phyloP scores from a whole-genome alignment of 2,329 filamentous ascomycete species.

The Grosmannia clavigera region DNA sequence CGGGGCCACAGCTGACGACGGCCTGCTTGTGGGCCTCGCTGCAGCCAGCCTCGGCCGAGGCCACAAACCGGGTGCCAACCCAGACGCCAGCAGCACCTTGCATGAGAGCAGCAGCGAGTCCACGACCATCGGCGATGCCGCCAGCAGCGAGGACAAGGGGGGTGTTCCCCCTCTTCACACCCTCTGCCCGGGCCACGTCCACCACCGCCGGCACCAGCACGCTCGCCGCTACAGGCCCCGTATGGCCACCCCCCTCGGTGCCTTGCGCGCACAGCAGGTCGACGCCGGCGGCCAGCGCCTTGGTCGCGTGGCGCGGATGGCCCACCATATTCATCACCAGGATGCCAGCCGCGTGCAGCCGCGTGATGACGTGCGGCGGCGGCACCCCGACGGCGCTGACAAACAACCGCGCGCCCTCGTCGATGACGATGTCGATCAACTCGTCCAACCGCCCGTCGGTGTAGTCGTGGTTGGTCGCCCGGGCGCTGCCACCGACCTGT shows the following conservation, averaged over 20 bases:
- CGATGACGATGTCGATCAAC: slow-evolving; percentile 75
- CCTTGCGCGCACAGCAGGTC: slow-evolving; percentile 90
- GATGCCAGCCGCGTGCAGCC: slow-evolving; percentile 67
- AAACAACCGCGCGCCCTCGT: slow-evolving; percentile 73
- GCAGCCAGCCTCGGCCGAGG: slow-evolving; percentile 67
- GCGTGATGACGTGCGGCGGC: slow-evolving; percentile 57
- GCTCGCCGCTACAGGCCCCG: slow-evolving; percentile 74
- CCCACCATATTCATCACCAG: slow-evolving; percentile 97
- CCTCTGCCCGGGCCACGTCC: slow-evolving; percentile 54
- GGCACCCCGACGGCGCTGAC: slow-evolving; percentile 84
- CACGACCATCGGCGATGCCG: slow-evolving; percentile 72
- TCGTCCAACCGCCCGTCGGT: slow-evolving; percentile 80
- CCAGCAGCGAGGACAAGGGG: slow-evolving; percentile 83
- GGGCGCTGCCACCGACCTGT: slow-evolving; percentile 70
- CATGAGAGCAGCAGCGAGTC: slow-evolving; percentile 71
- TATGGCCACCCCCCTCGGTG: slow-evolving; percentile 87
- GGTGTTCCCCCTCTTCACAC: not conserved
- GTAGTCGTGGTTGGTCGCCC: slow-evolving; percentile 93
- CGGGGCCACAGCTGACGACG: slow-evolving; percentile 66
- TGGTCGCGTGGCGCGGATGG: slow-evolving; percentile 79
- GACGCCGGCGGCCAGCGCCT: slow-evolving; percentile 74
- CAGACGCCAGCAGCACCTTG: slow-evolving; percentile 81
- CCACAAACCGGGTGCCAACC: slow-evolving; percentile 91
- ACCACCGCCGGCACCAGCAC: slow-evolving; percentile 79
- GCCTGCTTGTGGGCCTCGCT: slow-evolving; percentile 72